A percentile compares a stretch with the other conserved stretches of the same genome.
These are phyloP conservation scores for Fusarium albidum DNA, from an alignment of 2,329 filamentous ascomycete species.

Conservation along the genomic window DNA sequence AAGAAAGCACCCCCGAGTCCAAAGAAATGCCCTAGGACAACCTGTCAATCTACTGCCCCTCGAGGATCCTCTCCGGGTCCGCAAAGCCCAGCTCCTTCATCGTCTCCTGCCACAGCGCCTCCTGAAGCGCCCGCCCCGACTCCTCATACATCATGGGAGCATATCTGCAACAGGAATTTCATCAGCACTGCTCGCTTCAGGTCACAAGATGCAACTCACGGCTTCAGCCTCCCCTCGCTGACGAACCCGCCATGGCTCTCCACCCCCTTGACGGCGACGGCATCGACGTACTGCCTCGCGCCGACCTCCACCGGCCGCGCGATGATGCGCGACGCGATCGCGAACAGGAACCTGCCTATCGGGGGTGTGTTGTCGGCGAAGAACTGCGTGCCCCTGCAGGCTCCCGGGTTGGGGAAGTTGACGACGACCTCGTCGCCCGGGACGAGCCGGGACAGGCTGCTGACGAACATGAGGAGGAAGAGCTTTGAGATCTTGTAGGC, in stretches of 20 bases:
- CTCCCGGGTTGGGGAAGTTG: constrained; percentile 57
- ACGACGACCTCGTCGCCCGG: constrained; percentile 51
- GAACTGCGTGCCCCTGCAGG: constrained; percentile 53
- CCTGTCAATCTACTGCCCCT: not conserved
- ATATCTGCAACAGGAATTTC: constrained; percentile 10
- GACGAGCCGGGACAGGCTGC: constrained; percentile 48
- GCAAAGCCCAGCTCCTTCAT: constrained; percentile 35
- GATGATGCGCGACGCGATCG: constrained; percentile 11
- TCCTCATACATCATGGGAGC: constrained; percentile 33
- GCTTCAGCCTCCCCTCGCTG: constrained; percentile 38
- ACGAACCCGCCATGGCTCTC: constrained; percentile 39
- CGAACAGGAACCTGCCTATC: constrained; percentile 21
- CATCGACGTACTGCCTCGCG: constrained; percentile 36
- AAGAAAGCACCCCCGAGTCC: too few species aligned
- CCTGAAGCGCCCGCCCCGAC: constrained; percentile 25
- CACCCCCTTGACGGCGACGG: constrained; percentile 28
- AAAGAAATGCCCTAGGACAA: too few species aligned
- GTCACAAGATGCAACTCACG: constrained; percentile 23
- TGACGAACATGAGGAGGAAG: constrained; percentile 47
- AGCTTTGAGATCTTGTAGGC: constrained; percentile 43
- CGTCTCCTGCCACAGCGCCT: constrained; percentile 34
- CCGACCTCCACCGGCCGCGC: constrained; percentile 24
- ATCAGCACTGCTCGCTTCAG: constrained; percentile 1
- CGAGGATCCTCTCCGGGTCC: constrained; percentile 19
- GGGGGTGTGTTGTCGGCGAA: constrained; percentile 41